These are phyloP conservation scores for Cryphonectria japonica DNA, from an alignment of 2,329 filamentous ascomycete species.

Conservation along the genomic window DNA sequence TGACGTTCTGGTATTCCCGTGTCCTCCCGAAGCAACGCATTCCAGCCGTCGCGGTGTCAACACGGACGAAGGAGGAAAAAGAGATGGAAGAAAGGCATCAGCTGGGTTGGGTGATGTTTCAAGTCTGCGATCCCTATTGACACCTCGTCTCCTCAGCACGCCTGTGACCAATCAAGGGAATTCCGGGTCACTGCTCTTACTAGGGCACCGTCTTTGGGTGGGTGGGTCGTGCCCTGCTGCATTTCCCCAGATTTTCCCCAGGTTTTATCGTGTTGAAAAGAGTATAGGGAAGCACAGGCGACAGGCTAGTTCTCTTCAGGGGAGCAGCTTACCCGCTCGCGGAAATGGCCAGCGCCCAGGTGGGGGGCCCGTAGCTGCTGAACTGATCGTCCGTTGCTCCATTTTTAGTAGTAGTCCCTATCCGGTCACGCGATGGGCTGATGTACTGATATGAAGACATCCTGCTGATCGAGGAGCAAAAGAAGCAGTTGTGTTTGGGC, in stretches of 20 bases:
- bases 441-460: background rate
- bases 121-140: background rate
- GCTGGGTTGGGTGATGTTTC: background rate
- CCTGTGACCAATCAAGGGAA: conserved; percentile 1
- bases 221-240: conserved; percentile 19
- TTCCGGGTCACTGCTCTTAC: background rate
- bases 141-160: background rate
- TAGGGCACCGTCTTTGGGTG: background rate
- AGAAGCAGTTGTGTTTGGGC: background rate
- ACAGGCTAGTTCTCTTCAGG: background rate
- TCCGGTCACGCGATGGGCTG: conserved; percentile 28
- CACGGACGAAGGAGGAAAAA: background rate
- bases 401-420: background rate
- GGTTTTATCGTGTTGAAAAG: background rate
- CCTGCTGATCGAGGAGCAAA: background rate
- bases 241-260: conserved; percentile 30
- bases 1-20: conserved; percentile 19
- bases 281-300: background rate
- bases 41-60: background rate
- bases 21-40: conserved; percentile 9
- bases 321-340: background rate
- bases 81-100: background rate
- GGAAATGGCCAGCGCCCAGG: background rate
- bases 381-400: conserved; percentile 11
- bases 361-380: conserved; percentile 14